Percentiles rank a stretch among this genome's conserved stretches.
phyloP scores from a whole-genome alignment of 2,329 filamentous ascomycete genomes.

The Fusarium secorum region DNA sequence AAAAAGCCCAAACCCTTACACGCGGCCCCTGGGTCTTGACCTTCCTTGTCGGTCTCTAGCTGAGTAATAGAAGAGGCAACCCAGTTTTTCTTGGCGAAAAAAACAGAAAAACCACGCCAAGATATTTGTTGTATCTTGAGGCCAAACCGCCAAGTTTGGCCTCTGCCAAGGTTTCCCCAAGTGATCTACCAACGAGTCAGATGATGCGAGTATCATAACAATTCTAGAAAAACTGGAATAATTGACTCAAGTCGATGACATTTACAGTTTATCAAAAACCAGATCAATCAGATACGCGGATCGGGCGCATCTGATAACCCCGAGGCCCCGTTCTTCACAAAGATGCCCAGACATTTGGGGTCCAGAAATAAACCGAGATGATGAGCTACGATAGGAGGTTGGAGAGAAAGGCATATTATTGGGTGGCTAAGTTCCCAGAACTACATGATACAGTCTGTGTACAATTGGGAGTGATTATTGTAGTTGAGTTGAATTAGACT shows the following conservation, averaged over 20 bases:
- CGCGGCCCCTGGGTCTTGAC: neutral
- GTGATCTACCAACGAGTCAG: conserved; percentile 1
- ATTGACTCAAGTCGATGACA: neutral
- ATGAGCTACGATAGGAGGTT: neutral
- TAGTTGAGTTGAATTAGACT: neutral
- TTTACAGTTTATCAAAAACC: neutral
- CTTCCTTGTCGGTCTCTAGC: neutral
- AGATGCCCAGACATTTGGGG: neutral
- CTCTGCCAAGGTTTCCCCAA: conserved; percentile 5
- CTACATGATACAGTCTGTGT: neutral
- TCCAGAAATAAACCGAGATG: neutral
- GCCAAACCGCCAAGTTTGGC: neutral
- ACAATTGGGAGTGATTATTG: neutral
- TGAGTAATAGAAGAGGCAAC: neutral
- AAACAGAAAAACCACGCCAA: conserved; percentile 7
- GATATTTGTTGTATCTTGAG: conserved; percentile 5
- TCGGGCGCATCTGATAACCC: neutral
- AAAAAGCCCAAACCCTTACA: neutral
- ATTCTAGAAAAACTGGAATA: neutral
- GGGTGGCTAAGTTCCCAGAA: neutral
- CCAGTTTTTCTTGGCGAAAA: conserved; percentile 6
- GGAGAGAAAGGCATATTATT: neutral
- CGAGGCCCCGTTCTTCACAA: neutral
- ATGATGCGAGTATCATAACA: conserved; percentile 10
- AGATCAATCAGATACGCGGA: neutral